Evolutionary conservation across 768 basidiomycete genomes (phyloP).

Genomic region (Sarcodon aspratus): DNA sequence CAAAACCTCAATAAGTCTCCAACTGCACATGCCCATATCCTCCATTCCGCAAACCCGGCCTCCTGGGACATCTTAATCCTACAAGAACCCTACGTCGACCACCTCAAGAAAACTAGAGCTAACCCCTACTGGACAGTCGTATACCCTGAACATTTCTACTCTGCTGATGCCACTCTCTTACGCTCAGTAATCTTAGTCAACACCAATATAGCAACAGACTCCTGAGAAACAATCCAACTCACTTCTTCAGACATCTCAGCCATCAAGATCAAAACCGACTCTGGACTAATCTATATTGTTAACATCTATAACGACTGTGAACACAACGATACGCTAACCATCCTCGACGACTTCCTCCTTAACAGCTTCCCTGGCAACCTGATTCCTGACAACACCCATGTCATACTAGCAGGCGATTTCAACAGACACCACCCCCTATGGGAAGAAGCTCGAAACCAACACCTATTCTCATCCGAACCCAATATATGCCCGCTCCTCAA

Average conservation of each 20-base stretch:
- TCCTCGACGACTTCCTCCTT: background rate
- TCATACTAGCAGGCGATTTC: conserved; percentile 25
- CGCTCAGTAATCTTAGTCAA: conserved; percentile 9
- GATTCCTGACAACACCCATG: conserved; percentile 4
- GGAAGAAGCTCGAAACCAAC: conserved; percentile 21
- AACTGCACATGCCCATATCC: conserved; percentile 6
- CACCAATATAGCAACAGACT: conserved; percentile 3
- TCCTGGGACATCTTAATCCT: conserved; percentile 22
- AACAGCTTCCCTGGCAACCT: background rate
- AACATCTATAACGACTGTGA: conserved; percentile 28
- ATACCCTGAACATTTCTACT: conserved; percentile 16
- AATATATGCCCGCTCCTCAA: conserved; percentile 18
- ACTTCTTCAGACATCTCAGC: conserved; percentile 17
- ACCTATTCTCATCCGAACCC: conserved; percentile 23
- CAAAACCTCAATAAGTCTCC: conserved; percentile 18
- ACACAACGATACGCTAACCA: conserved; percentile 9
- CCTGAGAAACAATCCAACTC: conserved; percentile 4
- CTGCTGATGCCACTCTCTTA: background rate
- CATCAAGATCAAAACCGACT: conserved; percentile 10
- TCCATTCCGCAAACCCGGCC: conserved; percentile 1
- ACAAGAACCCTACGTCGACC: conserved; percentile 28
- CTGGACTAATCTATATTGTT: conserved; percentile 16
- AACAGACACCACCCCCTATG: conserved; percentile 28
- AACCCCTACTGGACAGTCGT: conserved; percentile 7
- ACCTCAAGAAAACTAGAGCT: conserved; percentile 6